Percentiles rank a stretch among this genome's conserved stretches.
These are phyloP conservation scores for Perkinsus marinus DNA, from an alignment of 169 alveolate species.

Conservation along the genomic window DNA sequence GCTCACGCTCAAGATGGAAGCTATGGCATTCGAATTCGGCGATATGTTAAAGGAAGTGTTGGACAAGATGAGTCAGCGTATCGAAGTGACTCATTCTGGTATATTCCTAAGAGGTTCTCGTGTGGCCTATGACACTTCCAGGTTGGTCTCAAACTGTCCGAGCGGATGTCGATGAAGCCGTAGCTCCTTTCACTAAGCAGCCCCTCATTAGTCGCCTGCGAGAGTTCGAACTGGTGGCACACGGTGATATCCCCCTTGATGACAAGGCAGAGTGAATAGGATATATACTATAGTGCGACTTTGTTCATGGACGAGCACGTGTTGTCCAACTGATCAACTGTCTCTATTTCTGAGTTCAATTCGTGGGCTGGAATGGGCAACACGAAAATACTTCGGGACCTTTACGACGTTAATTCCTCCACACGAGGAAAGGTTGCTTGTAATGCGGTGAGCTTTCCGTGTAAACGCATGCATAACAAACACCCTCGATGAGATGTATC, in stretches of 20 bases:
- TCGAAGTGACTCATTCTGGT: background rate
- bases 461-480: too few species aligned
- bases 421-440: too few species aligned
- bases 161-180: background rate
- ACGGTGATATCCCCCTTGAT: background rate
- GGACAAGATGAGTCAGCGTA: constrained; percentile 6
- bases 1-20: background rate
- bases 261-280: background rate
- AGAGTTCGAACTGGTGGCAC: background rate
- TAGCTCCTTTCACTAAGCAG: background rate
- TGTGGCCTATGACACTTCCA: background rate
- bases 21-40: constrained; percentile 7
- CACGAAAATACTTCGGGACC: too few species aligned
- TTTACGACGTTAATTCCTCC: too few species aligned
- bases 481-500: too few species aligned
- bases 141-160: background rate
- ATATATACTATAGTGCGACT: background rate
- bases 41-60: constrained; percentile 6
- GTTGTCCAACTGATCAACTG: background rate
- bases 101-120: background rate
- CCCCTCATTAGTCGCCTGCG: background rate
- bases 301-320: background rate
- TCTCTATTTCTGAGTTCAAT: too few species aligned
- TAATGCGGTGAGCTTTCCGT: too few species aligned
- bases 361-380: too few species aligned